Base-by-base conservation (phyloP, 257 asterid species). In the Nicotiana attenuata region DNA sequence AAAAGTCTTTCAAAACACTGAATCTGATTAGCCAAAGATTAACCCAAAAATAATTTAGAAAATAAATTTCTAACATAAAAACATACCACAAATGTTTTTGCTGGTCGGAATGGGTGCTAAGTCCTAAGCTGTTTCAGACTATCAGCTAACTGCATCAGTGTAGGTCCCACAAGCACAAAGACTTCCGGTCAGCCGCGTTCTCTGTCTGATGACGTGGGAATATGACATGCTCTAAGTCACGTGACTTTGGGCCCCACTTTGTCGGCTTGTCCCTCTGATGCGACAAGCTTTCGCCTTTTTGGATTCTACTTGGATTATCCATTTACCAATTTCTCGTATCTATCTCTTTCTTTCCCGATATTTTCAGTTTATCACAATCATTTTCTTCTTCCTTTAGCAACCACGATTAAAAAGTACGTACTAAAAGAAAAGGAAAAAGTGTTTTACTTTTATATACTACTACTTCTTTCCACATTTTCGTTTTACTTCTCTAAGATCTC, bases 201-300 rank as follows among this genome's bases (percentile, higher is more conserved):
- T 1, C 7, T 86, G 87, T 69, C 85, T 35, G 82, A 35, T 52
- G 17, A 85, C 77, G 80, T 82, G 88, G 86, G 81, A 78, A 3
- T n/a, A 14, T 26, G 29, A 50, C 52, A 31, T 29, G 81, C 80
- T 68, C 7, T 8, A 16, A 76, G 61, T 69, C 87, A 82, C 84
- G 86, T 82, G 87, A 80, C 75, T 19, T 11, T n/a, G 56, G 16
- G 66, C n/a, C 86, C 85, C 81, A 29, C 89, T 29, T 83, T 86
- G 89, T 86, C 89, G 85, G 85, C 15, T 11, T 83, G 85, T 86
- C 83, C 41, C 66, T 41, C n/a, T 68, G 83, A 85, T 53, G 73
- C 77, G 88, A 85, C 85, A 85, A 85, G 81, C 61, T 61, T 78
- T 65, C 0, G 0, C 86, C 82, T 82, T 85, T 85, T 82, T 20